Conservation (phyloP, 2,329 filamentous ascomycete genomes). For the Sclerotiophoma versabilis region DNA sequence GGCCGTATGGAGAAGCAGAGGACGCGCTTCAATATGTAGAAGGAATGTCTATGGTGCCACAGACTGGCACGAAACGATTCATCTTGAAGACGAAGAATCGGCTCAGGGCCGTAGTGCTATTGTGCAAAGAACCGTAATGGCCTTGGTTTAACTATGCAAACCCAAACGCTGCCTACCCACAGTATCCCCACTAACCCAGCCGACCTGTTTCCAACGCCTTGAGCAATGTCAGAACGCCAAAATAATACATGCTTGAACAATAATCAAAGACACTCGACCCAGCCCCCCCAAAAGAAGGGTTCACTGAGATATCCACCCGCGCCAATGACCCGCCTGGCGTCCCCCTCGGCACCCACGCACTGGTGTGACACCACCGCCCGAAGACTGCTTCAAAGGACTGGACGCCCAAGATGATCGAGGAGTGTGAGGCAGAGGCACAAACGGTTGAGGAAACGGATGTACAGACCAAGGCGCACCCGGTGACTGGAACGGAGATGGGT, state of each 20-base stretch:
- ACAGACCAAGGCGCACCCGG: background rate
- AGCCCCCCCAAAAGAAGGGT: background rate
- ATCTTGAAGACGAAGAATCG: background rate
- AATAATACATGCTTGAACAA: conserved; percentile 7
- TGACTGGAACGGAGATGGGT: background rate
- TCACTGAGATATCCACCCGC: background rate
- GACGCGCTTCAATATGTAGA: conserved; percentile 88
- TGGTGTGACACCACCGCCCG: background rate
- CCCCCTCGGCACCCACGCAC: background rate
- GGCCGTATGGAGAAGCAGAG: conserved; percentile 91
- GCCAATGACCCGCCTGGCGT: background rate
- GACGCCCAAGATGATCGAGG: background rate
- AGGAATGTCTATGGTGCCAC: background rate
- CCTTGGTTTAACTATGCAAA: conserved; percentile 1
- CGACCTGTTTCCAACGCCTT: conserved; percentile 4
- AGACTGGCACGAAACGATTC: background rate
- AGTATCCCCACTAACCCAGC: conserved; percentile 1
- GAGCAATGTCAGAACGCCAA: conserved; percentile 3
- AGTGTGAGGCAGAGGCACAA: background rate
- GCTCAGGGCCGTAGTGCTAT: conserved; percentile 2
- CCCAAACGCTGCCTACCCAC: background rate
- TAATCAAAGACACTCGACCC: background rate
- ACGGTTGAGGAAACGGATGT: background rate
- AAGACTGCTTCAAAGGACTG: background rate
- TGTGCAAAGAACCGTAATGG: background rate